These are phyloP conservation scores for Peronospora destructor DNA, from an alignment of 352 stramenopile genomes.

Conservation along the genomic window DNA sequence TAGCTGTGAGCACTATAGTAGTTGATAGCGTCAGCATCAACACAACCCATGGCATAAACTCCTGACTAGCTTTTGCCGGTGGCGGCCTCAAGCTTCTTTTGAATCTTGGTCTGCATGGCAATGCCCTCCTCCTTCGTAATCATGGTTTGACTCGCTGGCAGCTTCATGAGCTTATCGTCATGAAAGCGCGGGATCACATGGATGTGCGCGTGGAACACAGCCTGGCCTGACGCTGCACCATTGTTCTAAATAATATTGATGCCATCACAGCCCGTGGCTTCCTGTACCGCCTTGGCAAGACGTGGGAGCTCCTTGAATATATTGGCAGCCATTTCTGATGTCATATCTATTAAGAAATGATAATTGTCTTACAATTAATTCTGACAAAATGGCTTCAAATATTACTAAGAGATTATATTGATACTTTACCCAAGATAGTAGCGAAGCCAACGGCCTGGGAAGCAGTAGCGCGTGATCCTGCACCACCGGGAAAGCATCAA, in stretches of 20 bases:
- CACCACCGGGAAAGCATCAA: slow-evolving; percentile 78
- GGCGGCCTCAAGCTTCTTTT: slow-evolving; percentile 45
- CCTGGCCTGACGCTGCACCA: slow-evolving; percentile 61
- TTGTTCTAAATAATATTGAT: slow-evolving; percentile 86
- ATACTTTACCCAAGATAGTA: slow-evolving; percentile 45
- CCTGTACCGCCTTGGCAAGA: slow-evolving; percentile 65
- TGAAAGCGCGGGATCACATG: slow-evolving; percentile 77
- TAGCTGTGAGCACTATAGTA: slow-evolving; percentile 76
- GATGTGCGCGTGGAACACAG: slow-evolving; percentile 73
- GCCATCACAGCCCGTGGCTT: slow-evolving; percentile 56
- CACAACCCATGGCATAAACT: slow-evolving; percentile 69
- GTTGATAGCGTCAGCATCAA: slow-evolving; percentile 79
- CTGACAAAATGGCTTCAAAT: neutral
- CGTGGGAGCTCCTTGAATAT: slow-evolving; percentile 71
- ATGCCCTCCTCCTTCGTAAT: slow-evolving; percentile 61
- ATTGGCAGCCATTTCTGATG: slow-evolving; percentile 53
- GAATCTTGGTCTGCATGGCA: slow-evolving; percentile 71
- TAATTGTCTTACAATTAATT: neutral
- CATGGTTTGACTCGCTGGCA: slow-evolving; percentile 51
- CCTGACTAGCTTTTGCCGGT: no score
- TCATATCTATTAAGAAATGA: slow-evolving; percentile 39
- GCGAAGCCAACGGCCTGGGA: slow-evolving; percentile 30
- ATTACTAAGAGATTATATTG: neutral
- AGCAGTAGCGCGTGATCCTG: slow-evolving; percentile 69
- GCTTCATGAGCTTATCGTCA: slow-evolving; percentile 45